Percentiles rank a stretch among this genome's conserved stretches.
Conservation (phyloP, 345 rosid genomes). For the Gossypium longicalyx region DNA sequence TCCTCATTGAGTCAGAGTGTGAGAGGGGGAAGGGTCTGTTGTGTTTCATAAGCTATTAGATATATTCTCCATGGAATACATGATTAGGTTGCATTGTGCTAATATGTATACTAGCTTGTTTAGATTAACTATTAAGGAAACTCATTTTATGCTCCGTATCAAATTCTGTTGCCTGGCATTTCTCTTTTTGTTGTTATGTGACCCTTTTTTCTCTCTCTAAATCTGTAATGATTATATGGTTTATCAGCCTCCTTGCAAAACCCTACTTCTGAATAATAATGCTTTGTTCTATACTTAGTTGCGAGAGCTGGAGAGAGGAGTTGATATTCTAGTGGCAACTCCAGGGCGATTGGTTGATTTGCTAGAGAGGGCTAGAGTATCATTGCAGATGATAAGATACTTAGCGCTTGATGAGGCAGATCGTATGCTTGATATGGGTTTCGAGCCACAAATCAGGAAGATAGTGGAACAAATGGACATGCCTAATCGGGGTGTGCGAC, state of each 20-base stretch:
- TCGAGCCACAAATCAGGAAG: conserved; percentile 97
- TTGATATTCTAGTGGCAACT: conserved; percentile 97
- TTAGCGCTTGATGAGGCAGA: conserved; percentile 99
- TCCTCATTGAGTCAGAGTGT: neutral
- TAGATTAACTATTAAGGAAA: neutral
- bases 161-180: neutral
- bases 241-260: conserved; percentile 3
- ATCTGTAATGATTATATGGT: neutral
- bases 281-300: conserved; percentile 37
- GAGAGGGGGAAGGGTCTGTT: neutral
- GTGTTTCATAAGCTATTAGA: neutral
- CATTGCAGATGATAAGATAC: conserved; percentile 80
- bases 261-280: neutral
- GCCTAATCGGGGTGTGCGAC: conserved; percentile 83
- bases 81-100: neutral
- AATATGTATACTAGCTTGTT: neutral
- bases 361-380: conserved; percentile 93
- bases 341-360: conserved; percentile 96
- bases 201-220: too few species aligned
- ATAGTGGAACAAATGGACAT: conserved; percentile 95
- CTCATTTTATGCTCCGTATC: too few species aligned
- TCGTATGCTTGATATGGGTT: conserved; percentile 99
- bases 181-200: neutral
- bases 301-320: conserved; percentile 92
- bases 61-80: neutral